Evolutionary conservation across 371 early-diverging fungal genomes (phyloP).

Genomic region (Smittium mucronatum): DNA sequence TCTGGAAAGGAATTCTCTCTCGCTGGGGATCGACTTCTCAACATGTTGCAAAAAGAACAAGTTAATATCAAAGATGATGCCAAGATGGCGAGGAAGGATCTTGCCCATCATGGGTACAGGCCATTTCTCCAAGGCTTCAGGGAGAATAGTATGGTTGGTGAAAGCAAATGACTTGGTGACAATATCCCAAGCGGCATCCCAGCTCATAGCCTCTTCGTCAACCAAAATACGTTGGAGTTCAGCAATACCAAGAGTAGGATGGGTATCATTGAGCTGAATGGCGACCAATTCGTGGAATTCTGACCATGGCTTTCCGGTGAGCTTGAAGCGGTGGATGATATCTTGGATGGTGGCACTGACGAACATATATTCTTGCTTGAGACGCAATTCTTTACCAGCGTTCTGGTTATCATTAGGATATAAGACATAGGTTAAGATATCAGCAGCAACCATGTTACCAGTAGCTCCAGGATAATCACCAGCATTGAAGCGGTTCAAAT

Average conservation of each 20-base stretch:
- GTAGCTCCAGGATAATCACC: conserved; percentile 83
- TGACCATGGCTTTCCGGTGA: conserved; percentile 57
- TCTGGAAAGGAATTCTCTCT: conserved; percentile 70
- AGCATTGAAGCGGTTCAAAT: conserved; percentile 72
- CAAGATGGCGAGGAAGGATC: conserved; percentile 81
- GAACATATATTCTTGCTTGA: conserved; percentile 92
- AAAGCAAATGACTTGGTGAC: conserved; percentile 77
- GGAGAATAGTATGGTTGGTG: conserved; percentile 91
- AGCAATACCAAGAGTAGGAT: conserved; percentile 66
- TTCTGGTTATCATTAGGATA: conserved; percentile 90
- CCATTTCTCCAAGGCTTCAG: conserved; percentile 91
- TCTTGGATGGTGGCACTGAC: conserved; percentile 76
- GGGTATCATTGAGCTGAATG: conserved; percentile 82
- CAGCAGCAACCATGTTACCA: conserved; percentile 71
- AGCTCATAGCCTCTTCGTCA: conserved; percentile 69
- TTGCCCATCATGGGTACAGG: conserved; percentile 76
- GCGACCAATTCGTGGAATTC: conserved; percentile 81
- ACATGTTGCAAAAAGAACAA: conserved; percentile 85
- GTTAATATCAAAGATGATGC: conserved; percentile 91
- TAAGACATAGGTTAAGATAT: conserved; percentile 80
- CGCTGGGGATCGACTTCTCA: conserved; percentile 61
- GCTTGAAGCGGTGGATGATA: conserved; percentile 79
- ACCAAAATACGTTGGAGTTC: conserved; percentile 79
- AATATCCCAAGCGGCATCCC: conserved; percentile 91
- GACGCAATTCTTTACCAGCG: conserved; percentile 79